Percentiles rank a stretch among this genome's conserved stretches.
phyloP scores from a whole-genome alignment of 768 basidiomycete species.

The Tulasnella sp. region DNA sequence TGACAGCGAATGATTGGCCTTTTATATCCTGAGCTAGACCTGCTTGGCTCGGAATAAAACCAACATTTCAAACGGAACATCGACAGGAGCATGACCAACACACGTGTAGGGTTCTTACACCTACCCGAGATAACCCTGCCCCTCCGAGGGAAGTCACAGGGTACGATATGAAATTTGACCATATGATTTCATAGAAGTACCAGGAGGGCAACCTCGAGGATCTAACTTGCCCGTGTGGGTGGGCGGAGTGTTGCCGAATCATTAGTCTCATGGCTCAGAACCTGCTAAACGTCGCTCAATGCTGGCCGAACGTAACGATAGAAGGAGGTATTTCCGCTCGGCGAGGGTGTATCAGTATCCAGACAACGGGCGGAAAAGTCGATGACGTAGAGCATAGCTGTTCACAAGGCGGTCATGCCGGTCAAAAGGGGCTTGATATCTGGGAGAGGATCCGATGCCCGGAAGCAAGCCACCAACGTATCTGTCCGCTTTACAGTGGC shows the following conservation, averaged over 20 bases:
- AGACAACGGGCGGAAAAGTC: constrained; percentile 91
- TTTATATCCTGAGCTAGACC: not conserved
- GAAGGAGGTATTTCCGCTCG: constrained; percentile 70
- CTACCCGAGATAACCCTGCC: not conserved
- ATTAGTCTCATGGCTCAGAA: constrained; percentile 57
- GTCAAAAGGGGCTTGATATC: constrained; percentile 91
- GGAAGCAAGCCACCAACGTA: constrained; percentile 20
- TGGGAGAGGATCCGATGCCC: constrained; percentile 26
- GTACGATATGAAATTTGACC: too few relatives aligned
- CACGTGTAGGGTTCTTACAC: not conserved
- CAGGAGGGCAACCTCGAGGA: not conserved
- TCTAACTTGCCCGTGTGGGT: not conserved
- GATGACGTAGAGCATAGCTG: constrained; percentile 94
- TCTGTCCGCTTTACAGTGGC: not conserved
- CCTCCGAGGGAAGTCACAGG: not conserved
- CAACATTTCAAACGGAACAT: not conserved
- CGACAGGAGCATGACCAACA: not conserved
- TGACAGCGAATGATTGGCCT: not conserved
- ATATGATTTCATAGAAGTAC: not conserved
- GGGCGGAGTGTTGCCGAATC: constrained; percentile 40
- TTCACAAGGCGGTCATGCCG: constrained; percentile 97
- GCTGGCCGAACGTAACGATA: constrained; percentile 95
- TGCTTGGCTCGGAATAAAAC: not conserved
- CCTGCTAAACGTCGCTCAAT: constrained; percentile 75
- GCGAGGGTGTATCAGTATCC: constrained; percentile 46